Evolutionary conservation across 2,329 filamentous ascomycete species (phyloP), one percentile per base, ranked within the genome.

Genomic region (Epichloe brachyelytri): DNA sequence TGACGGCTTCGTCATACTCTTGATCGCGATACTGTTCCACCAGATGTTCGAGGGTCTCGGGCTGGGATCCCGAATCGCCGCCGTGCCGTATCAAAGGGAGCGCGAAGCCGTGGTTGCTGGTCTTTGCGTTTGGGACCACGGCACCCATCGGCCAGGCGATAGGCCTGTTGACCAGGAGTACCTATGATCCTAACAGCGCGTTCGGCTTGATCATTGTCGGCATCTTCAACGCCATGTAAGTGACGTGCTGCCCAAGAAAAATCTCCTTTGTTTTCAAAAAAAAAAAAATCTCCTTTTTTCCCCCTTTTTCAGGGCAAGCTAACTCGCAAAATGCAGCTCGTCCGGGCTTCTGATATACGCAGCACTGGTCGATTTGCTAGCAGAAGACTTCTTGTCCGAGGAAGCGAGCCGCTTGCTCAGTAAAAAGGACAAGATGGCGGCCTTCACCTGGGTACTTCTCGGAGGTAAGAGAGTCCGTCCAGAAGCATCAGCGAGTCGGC

Each of bases 21-120:
- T 86, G 7, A 68, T 85, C 46, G 83, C 83, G 54, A 86, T 87
- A 52, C 68, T 82, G 34, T 86, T 87, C 70, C 83, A 86, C 61
- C 83, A 85, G 59, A 82, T 79, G 56, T 84, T 85, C 53, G 80
- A 75, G 59, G 83, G 83, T 53, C 78, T 87, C 4, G 83, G 82
- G 41, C 74, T 87, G 0, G 84, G 84, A 19, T 80, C 80, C 1
- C 80, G 84, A 53, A 87, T 88, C 58, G 82, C 83, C 19, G 79
- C 77, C 17, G 79, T 86, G 5, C 73, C 79, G 1, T 82, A 81
- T 54, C 73, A 73, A 72, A 53, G 69, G 68, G 26, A 80, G 78
- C 60, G 62, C 71, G 55, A 75, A 77, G 26, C 80, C 80, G 0
- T 83, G 80, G 80, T 52, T 79, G 0, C 67, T 83, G 15, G 78